Conservation (phyloP, 768 basidiomycete genomes). For the Kwoniella sp. region DNA sequence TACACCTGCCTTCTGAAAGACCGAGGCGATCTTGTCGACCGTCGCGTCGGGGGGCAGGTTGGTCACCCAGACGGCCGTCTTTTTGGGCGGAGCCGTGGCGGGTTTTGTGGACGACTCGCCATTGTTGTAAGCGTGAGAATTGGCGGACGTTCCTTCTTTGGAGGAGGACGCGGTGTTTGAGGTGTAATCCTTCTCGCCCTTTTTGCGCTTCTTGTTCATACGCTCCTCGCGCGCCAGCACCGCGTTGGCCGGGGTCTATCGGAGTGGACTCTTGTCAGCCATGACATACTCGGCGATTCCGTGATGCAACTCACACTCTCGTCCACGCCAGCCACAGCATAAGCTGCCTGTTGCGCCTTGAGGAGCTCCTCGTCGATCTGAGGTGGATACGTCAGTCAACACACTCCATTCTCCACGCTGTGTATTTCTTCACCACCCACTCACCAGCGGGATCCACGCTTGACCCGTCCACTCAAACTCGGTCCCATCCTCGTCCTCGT, state of each 20-base stretch:
- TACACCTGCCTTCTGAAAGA: slow-evolving; percentile 88
- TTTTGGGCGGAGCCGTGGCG: slow-evolving; percentile 67
- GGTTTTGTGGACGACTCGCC: slow-evolving; percentile 58
- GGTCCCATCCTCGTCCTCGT: slow-evolving; percentile 82
- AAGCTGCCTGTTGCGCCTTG: slow-evolving; percentile 89
- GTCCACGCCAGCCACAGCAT: slow-evolving; percentile 86
- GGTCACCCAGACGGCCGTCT: slow-evolving; percentile 87
- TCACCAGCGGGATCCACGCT: slow-evolving; percentile 77
- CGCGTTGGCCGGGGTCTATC: slow-evolving; percentile 78
- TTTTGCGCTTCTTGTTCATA: slow-evolving; percentile 59
- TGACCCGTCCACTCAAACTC: slow-evolving; percentile 90
- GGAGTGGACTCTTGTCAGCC: neutral
- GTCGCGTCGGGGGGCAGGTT: slow-evolving; percentile 74
- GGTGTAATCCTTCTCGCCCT: slow-evolving; percentile 57
- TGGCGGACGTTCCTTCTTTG: neutral
- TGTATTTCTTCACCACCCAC: slow-evolving; percentile 42
- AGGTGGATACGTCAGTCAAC: neutral
- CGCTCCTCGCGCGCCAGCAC: slow-evolving; percentile 56
- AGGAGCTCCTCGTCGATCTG: slow-evolving; percentile 84
- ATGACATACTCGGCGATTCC: neutral
- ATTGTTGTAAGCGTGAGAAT: slow-evolving; percentile 54
- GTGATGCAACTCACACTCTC: slow-evolving; percentile 67
- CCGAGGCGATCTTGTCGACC: slow-evolving; percentile 66
- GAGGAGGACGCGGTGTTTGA: slow-evolving; percentile 54
- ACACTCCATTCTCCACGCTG: neutral